Evolutionary conservation across 2,329 filamentous ascomycete species (phyloP).

Genomic region (Aspergillus brasiliensis): DNA sequence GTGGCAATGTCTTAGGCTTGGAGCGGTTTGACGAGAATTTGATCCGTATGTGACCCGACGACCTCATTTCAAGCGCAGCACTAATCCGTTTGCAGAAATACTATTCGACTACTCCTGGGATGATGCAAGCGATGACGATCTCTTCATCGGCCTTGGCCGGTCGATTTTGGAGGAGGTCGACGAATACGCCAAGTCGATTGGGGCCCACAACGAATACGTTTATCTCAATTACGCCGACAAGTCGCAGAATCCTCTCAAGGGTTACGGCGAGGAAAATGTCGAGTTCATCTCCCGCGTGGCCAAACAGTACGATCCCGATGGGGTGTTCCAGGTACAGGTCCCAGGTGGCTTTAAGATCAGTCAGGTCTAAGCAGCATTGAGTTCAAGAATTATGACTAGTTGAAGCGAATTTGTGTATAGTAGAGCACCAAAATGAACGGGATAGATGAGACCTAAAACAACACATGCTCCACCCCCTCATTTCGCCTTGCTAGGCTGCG

Average conservation of each 20-base stretch:
- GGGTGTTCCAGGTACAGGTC: slow-evolving; percentile 31
- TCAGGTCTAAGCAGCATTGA: not conserved
- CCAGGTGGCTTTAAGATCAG: slow-evolving; percentile 34
- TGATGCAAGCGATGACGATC: slow-evolving; percentile 34
- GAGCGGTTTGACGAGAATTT: slow-evolving; percentile 35
- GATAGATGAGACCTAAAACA: too few relatives aligned
- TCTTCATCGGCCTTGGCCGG: slow-evolving; percentile 33
- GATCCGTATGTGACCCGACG: slow-evolving; percentile 10
- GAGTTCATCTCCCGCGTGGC: slow-evolving; percentile 27
- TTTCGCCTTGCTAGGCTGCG: too few relatives aligned
- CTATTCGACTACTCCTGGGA: slow-evolving; percentile 27
- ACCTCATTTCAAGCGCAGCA: not conserved
- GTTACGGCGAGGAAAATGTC: slow-evolving; percentile 47
- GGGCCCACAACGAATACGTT: slow-evolving; percentile 37
- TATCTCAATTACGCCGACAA: slow-evolving; percentile 53
- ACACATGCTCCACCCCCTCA: too few relatives aligned
- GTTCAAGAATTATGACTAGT: too few relatives aligned
- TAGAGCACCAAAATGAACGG: too few relatives aligned
- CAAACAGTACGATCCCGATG: slow-evolving; percentile 28
- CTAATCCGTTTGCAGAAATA: not conserved
- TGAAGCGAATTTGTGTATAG: too few relatives aligned
- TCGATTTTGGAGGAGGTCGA: slow-evolving; percentile 32
- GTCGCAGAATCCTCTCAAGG: slow-evolving; percentile 44
- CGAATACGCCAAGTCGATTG: slow-evolving; percentile 27
- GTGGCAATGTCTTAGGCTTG: slow-evolving; percentile 41